Evolutionary conservation across 768 basidiomycete species (phyloP), one percentile per base, ranked within the genome.

Genomic region (Mycena amicta): DNA sequence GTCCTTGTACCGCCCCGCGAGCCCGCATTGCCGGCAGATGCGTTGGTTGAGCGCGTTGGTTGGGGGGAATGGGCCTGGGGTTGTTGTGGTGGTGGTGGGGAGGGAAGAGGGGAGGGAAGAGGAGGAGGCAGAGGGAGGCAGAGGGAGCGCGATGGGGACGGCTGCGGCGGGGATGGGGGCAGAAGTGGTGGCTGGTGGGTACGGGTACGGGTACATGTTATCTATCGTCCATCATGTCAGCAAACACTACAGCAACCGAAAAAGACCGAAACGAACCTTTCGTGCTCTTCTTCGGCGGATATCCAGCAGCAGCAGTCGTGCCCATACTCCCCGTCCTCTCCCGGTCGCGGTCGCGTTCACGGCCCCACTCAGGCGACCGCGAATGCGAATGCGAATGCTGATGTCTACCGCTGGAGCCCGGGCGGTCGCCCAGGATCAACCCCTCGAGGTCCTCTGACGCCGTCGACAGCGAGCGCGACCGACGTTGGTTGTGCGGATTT

Each of bases 1-100:
- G 22, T 92, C 90, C 74, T 91, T 91, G 74, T 92, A 92, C 1
- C 90, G 76, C 0, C 90, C 90, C 0, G 84, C 76, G 43, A 86
- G 73, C 0, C 88, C 88, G 64, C 90, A 92, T 65, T 89, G 88
- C 6, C 89, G 76, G 69, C 90, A 92, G 50, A 89, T 90, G 23
- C 90, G 77, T 67, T 91, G 90, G 0, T 90, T 90, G 50, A 80
- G 75, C 1, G 79, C 75, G 66, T 89, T 89, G 0, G 77, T 78
- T 1, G 82, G 60, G 0, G 82, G 77, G 64, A 71, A 84, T 16
- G 27, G 40, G 13, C 13, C 8, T 23, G 43, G 43, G 13, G 43
- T 8, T 45, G 43, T n/a, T n/a, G 22, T 8, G 11, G 33, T 18
- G 43, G 43, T n/a, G 22, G 8, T 37, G 43, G 13, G 5, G 43